Evolutionary conservation across 768 basidiomycete species (phyloP).

Genomic region (Lactifluus volemus): DNA sequence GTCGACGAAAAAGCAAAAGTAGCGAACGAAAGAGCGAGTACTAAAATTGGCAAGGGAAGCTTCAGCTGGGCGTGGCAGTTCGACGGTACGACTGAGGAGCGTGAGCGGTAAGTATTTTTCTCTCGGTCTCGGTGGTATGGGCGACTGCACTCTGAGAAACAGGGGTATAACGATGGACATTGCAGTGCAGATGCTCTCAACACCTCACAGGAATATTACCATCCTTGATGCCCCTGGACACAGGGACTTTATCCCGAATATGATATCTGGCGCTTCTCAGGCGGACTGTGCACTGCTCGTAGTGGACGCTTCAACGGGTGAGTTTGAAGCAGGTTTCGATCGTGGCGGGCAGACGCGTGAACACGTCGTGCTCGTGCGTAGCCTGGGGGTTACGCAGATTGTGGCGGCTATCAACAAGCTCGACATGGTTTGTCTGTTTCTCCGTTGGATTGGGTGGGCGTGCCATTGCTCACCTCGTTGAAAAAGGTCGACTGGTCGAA

Average conservation of each 20-base stretch:
- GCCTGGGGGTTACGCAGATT: constrained; percentile 85
- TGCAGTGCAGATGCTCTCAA: constrained; percentile 70
- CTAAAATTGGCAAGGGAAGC: constrained; percentile 84
- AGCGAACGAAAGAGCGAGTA: constrained; percentile 84
- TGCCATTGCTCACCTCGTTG: not conserved
- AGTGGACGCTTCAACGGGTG: constrained; percentile 81
- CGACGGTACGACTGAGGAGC: constrained; percentile 87
- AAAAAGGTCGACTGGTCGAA: constrained; percentile 85
- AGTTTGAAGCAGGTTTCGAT: constrained; percentile 95
- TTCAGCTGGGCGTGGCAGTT: constrained; percentile 99
- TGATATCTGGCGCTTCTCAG: constrained; percentile 98
- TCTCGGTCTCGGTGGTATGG: not conserved
- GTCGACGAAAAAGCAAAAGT: constrained; percentile 77
- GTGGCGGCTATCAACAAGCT: constrained; percentile 94
- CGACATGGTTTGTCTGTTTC: constrained; percentile 55
- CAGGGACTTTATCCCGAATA: constrained; percentile 96
- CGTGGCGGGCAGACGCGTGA: constrained; percentile 93
- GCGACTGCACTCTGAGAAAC: constrained; percentile 9
- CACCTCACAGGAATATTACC: constrained; percentile 70
- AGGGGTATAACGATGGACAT: constrained; percentile 99
- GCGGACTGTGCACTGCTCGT: constrained; percentile 93
- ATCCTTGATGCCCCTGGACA: constrained; percentile 98
- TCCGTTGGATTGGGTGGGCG: not conserved
- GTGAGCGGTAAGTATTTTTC: constrained; percentile 59
- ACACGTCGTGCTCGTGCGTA: constrained; percentile 84